Base-by-base conservation (phyloP, 192 early-diverging fungal genomes). In the Umbelopsis ramanniana region DNA sequence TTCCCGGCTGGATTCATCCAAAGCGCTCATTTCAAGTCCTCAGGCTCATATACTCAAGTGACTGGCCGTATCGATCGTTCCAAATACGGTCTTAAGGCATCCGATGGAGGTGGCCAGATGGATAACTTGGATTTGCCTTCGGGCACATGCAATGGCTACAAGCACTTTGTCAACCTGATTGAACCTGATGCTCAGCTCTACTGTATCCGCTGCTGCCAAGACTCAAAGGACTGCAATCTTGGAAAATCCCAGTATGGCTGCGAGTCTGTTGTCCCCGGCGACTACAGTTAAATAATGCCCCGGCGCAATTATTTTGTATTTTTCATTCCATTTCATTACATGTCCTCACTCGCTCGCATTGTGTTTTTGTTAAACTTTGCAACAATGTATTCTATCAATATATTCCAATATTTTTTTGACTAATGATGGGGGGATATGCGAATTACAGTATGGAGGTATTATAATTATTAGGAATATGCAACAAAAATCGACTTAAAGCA, bases 101-200 rank as follows among this genome's bases (percentile, higher is more conserved):
- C 40, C 7, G 86, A 88, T 47, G 73, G 73, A 6, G 86, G 86
- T 46, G 86, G 86, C 24, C 86, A 88, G 69, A 63, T 63, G 57
- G 57, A 63, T 29, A 63, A 63, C n/a, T 68, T 15, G 63, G 69
- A 70, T 46, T 46, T 72, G 22, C 43, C 50, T 15, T 22, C 23
- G 6, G 75, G 70, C 2, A 70, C 74, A 4, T 81, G 76, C 55
- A 75, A 71, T 72, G 74, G 74, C 17, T 74, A 78, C 50, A 60
- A 67, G n/a, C 70, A 72, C 68, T 79, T 76, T 67, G 76, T 81
- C 35, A 79, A 75, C 19, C 21, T 80, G 22, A 46, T 80, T 46
- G 79, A 80, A 45, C 79, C 80, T 2, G 73, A 71, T 68, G 45
- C 70, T 43, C 29, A 54, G 24, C 53, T 66, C 11, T 77, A 52